Conservation (phyloP, 2,329 filamentous ascomycete genomes). For the Coniochaeta hoffmannii region DNA sequence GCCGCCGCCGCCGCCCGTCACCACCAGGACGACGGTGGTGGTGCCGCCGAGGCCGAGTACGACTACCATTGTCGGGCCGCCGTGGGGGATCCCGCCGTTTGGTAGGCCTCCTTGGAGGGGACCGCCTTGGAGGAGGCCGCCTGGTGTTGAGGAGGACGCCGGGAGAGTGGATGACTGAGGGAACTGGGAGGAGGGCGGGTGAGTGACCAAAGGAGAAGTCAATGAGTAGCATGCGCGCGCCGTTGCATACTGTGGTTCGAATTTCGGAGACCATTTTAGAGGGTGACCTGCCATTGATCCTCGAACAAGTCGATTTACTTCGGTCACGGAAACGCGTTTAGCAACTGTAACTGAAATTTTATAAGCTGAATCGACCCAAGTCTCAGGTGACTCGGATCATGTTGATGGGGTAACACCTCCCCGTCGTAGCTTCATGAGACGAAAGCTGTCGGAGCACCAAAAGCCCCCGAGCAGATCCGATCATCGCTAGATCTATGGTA, state of each 20-base stretch:
- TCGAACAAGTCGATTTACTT: no score
- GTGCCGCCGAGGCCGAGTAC: background rate
- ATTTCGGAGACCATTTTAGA: no score
- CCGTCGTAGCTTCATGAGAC: no score
- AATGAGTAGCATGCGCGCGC: background rate
- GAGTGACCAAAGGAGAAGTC: background rate
- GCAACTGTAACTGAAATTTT: no score
- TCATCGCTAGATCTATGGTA: no score
- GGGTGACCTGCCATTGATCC: no score
- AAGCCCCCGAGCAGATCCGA: no score
- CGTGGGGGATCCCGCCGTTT: background rate
- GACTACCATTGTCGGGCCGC: background rate
- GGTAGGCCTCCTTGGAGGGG: background rate
- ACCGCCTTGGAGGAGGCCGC: background rate
- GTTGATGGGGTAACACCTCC: no score
- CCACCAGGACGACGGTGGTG: background rate
- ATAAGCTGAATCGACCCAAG: no score
- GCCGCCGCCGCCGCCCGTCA: constrained; percentile 1
- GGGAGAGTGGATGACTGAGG: background rate
- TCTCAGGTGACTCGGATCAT: no score
- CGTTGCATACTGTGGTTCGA: background rate
- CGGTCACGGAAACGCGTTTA: no score
- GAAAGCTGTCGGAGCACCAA: no score
- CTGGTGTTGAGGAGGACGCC: background rate
- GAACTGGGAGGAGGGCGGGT: background rate